Base-by-base conservation (phyloP, 2,329 filamentous ascomycete species). In the Penicillium sp. region DNA sequence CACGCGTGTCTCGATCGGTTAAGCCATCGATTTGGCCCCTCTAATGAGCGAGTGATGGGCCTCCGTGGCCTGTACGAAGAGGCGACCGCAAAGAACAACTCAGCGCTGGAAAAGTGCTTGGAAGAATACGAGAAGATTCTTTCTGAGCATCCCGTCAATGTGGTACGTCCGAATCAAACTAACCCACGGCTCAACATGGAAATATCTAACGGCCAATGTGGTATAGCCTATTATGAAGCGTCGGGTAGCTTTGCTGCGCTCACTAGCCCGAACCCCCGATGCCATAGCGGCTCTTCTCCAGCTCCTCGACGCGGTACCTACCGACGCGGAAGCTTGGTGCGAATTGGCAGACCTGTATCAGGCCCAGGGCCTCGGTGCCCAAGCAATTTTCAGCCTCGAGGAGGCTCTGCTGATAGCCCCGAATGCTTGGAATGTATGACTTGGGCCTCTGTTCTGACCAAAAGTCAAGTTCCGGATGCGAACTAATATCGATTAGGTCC, bases 321-420 rank as follows among this genome's bases (percentile, higher is more conserved):
- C 89, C 1, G 94, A 99, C 75, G 86, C 87, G 6, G 94, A 99
- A 76, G 86, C 89, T 9, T 99, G 94, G 94, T 84, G 90, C 47
- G 94, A 99, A 75, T 79, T 97, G 61, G 85, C 89, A 48, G 90
- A 96, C 68, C 75, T 96, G 56, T 97, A 99, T 73, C 80, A 91
- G 28, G 80, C 81, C 18, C 88, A 93, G 67, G 90, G 88, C 0
- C 74, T 93, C 63, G 90, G 88, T 66, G 76, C 85, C 13, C 93
- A 97, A 71, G 89, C 91, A 36, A 85, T 96, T 46, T 96, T 88
- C 71, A 87, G 90, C 54, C 76, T 96, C 42, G 94, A 99, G 71
- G 94, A 99, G 71, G 90, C 95, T 18, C 74, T 99, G 42, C 78
- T 97, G 47, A 79, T 95, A 52, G 83, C 85, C 48, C 93, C 94